Evolutionary conservation across 257 asterid species (phyloP).

Genomic region (Ligustrum vulgare): DNA sequence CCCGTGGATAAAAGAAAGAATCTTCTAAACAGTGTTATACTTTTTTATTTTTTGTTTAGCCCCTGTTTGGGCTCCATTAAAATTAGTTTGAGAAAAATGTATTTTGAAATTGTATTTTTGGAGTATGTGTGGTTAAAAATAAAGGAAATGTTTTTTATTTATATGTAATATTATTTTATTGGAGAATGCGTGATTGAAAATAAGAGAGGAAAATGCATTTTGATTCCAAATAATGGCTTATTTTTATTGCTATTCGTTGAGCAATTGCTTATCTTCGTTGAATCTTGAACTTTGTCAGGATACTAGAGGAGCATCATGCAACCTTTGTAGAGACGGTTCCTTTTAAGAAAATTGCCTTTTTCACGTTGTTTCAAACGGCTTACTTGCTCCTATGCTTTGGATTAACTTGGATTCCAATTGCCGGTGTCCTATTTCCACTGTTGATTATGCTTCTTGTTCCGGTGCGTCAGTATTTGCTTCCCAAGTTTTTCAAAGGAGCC

Average conservation of each 20-base stretch:
- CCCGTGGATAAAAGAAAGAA: neutral
- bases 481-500: conserved; percentile 80
- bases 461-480: conserved; percentile 80
- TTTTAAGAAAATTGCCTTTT: conserved; percentile 75
- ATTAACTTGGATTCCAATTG: conserved; percentile 92
- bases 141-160: no score
- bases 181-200: no score
- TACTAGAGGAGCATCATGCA: conserved; percentile 76
- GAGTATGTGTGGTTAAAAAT: no score
- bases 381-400: conserved; percentile 92
- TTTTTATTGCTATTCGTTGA: neutral
- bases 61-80: no score
- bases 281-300: conserved; percentile 46
- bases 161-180: no score
- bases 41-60: neutral
- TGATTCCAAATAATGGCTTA: no score
- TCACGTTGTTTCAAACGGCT: conserved; percentile 83
- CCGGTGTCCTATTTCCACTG: conserved; percentile 91
- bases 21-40: neutral
- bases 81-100: no score
- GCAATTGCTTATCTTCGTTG: conserved; percentile 8
- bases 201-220: no score
- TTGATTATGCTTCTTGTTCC: conserved; percentile 95
- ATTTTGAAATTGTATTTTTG: no score
- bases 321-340: conserved; percentile 93